Evolutionary conservation across 345 rosid genomes (phyloP).

Genomic region (Salix arbutifolia): DNA sequence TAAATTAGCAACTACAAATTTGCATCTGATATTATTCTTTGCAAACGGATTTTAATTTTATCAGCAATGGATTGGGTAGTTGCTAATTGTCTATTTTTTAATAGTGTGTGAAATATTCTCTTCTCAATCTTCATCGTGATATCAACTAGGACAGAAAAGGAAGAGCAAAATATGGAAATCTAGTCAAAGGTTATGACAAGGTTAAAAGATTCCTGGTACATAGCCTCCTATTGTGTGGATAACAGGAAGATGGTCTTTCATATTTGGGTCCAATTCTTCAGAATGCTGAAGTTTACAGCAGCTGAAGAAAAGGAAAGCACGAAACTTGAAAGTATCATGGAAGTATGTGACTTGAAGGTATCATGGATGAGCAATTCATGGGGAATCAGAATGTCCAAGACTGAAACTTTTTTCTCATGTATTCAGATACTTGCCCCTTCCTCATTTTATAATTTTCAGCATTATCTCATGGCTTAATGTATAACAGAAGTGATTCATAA

Average conservation of each 20-base stretch:
- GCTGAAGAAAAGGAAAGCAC: neutral
- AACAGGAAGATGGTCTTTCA: constrained; percentile 1
- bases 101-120: no score
- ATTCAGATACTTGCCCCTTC: neutral
- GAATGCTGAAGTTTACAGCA: constrained; percentile 9
- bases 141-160: no score
- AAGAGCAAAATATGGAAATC: no score
- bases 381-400: neutral
- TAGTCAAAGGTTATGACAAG: no score
- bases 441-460: neutral
- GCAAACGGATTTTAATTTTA: no score
- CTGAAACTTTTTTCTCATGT: neutral
- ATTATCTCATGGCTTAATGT: neutral
- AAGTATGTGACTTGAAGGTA: neutral
- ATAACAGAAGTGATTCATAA: neutral
- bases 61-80: no score
- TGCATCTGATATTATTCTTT: no score
- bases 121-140: no score
- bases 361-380: neutral
- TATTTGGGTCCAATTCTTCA: constrained; percentile 11
- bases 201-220: constrained; percentile 11
- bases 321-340: neutral
- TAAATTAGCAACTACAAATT: no score
- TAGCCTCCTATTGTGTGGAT: neutral
- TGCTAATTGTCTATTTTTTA: no score